Conservation (phyloP, 805 yeast genomes). For the Zygoascus ofunaensis region DNA sequence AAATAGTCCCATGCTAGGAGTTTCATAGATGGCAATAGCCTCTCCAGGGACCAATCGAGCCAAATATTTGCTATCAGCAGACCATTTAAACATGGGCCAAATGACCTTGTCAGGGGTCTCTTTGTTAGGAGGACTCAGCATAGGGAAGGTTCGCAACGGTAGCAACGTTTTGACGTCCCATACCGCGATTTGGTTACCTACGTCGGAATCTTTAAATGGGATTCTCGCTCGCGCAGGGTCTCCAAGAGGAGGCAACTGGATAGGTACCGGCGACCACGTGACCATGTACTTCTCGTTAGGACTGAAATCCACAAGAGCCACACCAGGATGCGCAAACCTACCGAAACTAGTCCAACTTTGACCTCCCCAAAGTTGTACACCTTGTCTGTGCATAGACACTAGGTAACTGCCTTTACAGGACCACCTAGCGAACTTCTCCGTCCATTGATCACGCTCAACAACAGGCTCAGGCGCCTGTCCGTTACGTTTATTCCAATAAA, state of each 20-base stretch:
- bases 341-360: slow-evolving; percentile 59
- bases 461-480: slow-evolving; percentile 63
- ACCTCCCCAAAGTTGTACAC: slow-evolving; percentile 96
- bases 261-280: slow-evolving; percentile 81
- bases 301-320: slow-evolving; percentile 80
- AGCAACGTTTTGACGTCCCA: slow-evolving; percentile 85
- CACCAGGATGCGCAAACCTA: slow-evolving; percentile 82
- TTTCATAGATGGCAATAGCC: slow-evolving; percentile 83
- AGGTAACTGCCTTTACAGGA: slow-evolving; percentile 90
- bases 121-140: slow-evolving; percentile 28
- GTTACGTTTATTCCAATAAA: slow-evolving; percentile 70
- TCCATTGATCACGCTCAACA: slow-evolving; percentile 74
- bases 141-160: slow-evolving; percentile 82
- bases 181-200: slow-evolving; percentile 86
- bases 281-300: slow-evolving; percentile 87
- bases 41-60: slow-evolving; percentile 88
- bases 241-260: slow-evolving; percentile 56
- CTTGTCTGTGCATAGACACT: slow-evolving; percentile 84
- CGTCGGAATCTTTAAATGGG: slow-evolving; percentile 81
- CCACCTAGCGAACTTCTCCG: slow-evolving; percentile 78
- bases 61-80: slow-evolving; percentile 82
- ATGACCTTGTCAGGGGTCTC: slow-evolving; percentile 46
- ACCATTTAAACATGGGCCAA: slow-evolving; percentile 98
- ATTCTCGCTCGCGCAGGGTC: slow-evolving; percentile 49
- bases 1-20: slow-evolving; percentile 64